Base-by-base conservation (phyloP, 2,329 filamentous ascomycete genomes). In the Exophiala oligosperma region DNA sequence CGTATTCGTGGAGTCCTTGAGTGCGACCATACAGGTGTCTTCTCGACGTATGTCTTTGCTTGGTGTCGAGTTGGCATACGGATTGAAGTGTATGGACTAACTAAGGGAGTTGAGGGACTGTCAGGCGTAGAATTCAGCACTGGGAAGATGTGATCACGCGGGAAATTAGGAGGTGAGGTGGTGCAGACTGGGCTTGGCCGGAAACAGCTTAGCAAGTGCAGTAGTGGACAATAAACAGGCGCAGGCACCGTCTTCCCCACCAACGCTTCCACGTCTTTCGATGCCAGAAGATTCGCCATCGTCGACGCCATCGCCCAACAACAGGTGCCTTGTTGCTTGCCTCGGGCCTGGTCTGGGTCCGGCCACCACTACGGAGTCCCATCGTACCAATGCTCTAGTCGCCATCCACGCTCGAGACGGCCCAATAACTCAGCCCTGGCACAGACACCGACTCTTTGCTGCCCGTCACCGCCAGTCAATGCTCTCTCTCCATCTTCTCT, bases 131-230 rank as follows among this genome's bases (percentile, higher is more conserved):
- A 57, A 8, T 21, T 52, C 24, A 52, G 49, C 23, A 52, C 47
- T 52, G 54, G 40, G 60, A 38, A 62, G 50, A 54, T 44, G 38
- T 49, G 53, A 38, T 62, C 60, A 59, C 46, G 56, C 56, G 56
- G 60, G 60, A 62, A 49, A 62, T 62, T 62, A 56, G 56, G 53
- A 52, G 49, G 38, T 29, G 37, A 21, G 56, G 37, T 59, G 44
- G 56, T 59, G 56, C 56, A 59, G 49, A 40, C 14, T 40, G 21
- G 21, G 56, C 50, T 59, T 43, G 35, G 12, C 9, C 46, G 2
- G 14, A 54, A 43, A 32, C 2, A 23, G 60, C 17, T n/a, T 62
- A 56, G 60, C 21, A 29, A 14, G 7, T 48, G 53, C 57, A 60
- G 49, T 44, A 53, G 57, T 37, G 43, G 50, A 43, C 52, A 43